Evolutionary conservation across 495 filamentous ascomycete genomes (phyloP), one percentile per base, ranked within the genome.

Genomic region (Penicillium salamii): DNA sequence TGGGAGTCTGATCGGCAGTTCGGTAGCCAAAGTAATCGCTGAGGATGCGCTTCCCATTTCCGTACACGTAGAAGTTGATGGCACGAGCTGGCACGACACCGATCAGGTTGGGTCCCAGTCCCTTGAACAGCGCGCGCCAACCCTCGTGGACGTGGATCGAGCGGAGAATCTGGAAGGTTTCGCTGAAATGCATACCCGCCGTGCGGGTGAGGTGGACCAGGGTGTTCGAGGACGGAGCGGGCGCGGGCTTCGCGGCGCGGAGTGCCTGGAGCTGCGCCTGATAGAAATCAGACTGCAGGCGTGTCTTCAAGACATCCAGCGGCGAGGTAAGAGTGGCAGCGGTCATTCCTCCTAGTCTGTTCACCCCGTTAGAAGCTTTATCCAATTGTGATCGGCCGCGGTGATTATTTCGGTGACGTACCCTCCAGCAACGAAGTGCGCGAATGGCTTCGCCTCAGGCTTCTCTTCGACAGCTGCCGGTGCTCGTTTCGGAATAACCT

Each of bases 271-370:
- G 73, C 50, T 82, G 88, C 1, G 80, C 70, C 58, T 92, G 88
- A 72, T 96, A 96, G 64, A 91, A 95, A 56, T 93, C 88, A 57
- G 88, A 91, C 65, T 96, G 90, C 3, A 96, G 77, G 7, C 90
- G 80, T 3, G 91, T 95, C 69, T 93, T 93, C 7, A 96, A 78
- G 21, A 96, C 91, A 61, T 96, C 90, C 38, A 96, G 82, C 5
- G 90, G 90, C 3, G 87, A 88, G 0, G 90, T 96, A 8, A 95
- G 69, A n/a, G 85, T 82, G 4, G 90, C 86, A 11, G 90, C 80
- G 14, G 88, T 89, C 87, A 95, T 91, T 49, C 91, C 91, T 52
- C 91, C 91, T 17, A 89, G 69, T 15, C 90, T 95, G 40, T 17
- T 18, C 14, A 21, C 20, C 5, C 11, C 7, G 9, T 46, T 36